Conservation (phyloP, 257 asterid species). For the Solanum medicagineum region DNA sequence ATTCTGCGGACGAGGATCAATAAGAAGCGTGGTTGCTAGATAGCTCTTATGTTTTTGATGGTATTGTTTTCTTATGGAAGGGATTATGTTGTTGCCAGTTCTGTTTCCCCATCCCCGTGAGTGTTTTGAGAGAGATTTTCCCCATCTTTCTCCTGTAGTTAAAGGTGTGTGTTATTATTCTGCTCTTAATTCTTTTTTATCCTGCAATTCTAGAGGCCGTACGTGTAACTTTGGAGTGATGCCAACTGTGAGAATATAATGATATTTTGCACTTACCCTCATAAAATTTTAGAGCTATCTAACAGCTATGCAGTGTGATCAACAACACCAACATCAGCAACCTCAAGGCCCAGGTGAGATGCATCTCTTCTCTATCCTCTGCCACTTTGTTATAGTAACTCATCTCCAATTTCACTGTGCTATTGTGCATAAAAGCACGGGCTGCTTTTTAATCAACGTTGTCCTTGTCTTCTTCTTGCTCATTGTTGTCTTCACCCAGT, state of each 20-base stretch:
- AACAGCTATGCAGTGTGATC: neutral
- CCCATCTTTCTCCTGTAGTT: neutral
- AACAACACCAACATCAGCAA: neutral
- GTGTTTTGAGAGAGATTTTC: neutral
- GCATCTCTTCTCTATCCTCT: neutral
- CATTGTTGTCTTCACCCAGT: neutral
- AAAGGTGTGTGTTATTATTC: neutral
- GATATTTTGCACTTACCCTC: neutral
- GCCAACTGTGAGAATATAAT: neutral
- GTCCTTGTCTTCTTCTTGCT: neutral
- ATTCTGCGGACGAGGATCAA: neutral
- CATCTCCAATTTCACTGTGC: neutral
- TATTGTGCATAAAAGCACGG: neutral
- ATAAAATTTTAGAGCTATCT: neutral
- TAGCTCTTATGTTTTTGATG: neutral
- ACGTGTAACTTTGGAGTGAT: neutral
- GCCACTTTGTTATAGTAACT: neutral
- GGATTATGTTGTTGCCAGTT: neutral
- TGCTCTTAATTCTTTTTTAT: neutral
- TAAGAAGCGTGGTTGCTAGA: neutral
- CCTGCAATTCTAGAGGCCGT: neutral
- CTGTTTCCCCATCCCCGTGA: neutral
- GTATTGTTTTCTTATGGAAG: neutral
- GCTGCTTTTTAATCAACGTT: neutral
- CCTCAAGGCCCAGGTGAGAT: too few relatives aligned